phyloP scores from a whole-genome alignment of 176 grass and related monocot species.

The Eremochloa ophiuroides region DNA sequence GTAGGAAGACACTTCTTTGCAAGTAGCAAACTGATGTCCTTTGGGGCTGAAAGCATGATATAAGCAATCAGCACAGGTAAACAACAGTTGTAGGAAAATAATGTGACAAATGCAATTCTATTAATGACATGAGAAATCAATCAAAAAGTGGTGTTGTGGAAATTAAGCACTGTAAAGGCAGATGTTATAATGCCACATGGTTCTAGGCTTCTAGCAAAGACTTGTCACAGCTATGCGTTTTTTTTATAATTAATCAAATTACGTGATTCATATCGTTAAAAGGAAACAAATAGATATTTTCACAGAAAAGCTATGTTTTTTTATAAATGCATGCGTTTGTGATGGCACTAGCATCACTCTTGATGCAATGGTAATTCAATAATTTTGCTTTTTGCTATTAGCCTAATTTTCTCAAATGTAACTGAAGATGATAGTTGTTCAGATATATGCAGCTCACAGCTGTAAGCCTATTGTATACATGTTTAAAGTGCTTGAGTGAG shows the following conservation, averaged over 20 bases:
- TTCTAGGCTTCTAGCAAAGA: background rate
- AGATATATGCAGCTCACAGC: background rate
- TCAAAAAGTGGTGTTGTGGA: background rate
- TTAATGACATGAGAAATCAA: constrained; percentile 13
- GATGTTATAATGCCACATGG: background rate
- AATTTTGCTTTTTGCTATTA: background rate
- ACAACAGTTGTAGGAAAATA: background rate
- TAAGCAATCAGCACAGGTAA: constrained; percentile 18
- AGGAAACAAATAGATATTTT: background rate
- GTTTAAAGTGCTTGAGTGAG: background rate
- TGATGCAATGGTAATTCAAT: background rate
- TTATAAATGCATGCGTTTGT: background rate
- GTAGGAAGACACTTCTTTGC: constrained; percentile 85
- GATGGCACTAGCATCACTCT: background rate
- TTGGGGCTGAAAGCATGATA: constrained; percentile 64
- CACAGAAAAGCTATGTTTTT: no score
- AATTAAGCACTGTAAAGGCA: constrained; percentile 14
- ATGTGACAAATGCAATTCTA: background rate
- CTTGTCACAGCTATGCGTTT: constrained; percentile 3
- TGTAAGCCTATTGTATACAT: background rate
- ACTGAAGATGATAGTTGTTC: background rate
- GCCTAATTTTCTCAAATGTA: background rate
- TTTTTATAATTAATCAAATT: no score
- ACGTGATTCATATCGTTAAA: background rate
- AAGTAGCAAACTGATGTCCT: constrained; percentile 84